phyloP scores from a whole-genome alignment of 2,329 filamentous ascomycete genomes.

The Fusarium sp. region DNA sequence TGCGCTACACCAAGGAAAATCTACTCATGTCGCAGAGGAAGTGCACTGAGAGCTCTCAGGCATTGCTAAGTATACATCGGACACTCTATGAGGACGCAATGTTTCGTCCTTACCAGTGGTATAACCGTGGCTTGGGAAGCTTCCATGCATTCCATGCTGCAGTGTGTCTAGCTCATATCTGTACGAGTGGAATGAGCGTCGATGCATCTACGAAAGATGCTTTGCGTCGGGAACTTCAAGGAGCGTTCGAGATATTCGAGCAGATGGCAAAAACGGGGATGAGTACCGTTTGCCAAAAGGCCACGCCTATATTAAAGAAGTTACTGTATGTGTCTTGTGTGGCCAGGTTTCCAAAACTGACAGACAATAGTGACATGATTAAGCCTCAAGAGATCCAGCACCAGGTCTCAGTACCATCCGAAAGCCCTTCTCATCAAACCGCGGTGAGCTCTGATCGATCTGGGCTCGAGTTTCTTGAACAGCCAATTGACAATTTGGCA shows the following conservation, averaged over 20 bases:
- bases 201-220: background rate
- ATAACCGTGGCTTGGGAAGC: slow-evolving; percentile 21
- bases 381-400: background rate
- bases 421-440: background rate
- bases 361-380: background rate
- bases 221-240: background rate
- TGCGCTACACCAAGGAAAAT: background rate
- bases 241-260: background rate
- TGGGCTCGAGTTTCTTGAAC: background rate
- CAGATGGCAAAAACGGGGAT: background rate
- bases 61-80: background rate
- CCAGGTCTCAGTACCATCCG: background rate
- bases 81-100: background rate
- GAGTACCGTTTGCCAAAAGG: background rate
- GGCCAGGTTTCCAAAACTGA: accelerated
- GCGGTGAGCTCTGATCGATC: background rate
- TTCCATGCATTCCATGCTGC: slow-evolving; percentile 28
- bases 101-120: slow-evolving; percentile 26
- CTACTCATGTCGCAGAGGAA: background rate
- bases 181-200: background rate
- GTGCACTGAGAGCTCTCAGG: background rate
- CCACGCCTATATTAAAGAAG: background rate
- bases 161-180: slow-evolving; percentile 15
- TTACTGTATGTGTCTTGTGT: background rate
- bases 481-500: slow-evolving; percentile 8